A percentile compares a stretch with the other conserved stretches of the same genome.
phyloP scores from a whole-genome alignment of 2,329 filamentous ascomycete species.

The Claviceps sp. region DNA sequence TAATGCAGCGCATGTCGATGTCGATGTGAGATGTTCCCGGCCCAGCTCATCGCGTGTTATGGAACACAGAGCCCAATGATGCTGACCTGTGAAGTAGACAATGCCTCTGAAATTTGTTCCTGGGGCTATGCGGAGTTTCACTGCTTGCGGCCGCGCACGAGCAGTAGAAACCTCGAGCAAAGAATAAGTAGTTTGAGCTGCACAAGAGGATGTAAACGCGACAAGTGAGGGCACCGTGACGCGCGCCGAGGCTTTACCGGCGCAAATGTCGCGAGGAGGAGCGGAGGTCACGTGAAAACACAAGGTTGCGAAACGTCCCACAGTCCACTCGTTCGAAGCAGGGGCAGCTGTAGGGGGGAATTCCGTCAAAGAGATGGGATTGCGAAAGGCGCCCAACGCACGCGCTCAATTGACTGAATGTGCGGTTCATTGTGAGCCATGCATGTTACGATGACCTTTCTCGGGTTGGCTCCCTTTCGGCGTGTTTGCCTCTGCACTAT shows the following conservation, averaged over 20 bases:
- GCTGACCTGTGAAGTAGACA: background rate
- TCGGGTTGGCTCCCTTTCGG: no score
- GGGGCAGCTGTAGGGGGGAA: background rate
- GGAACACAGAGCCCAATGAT: background rate
- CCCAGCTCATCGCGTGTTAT: conserved; percentile 1
- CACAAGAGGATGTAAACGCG: conserved; percentile 1
- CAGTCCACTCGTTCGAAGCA: background rate
- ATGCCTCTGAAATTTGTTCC: background rate
- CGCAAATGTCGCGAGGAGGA: conserved; percentile 11
- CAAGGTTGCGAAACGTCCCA: background rate
- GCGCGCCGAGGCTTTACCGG: conserved; percentile 24
- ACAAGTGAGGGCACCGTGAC: conserved; percentile 12
- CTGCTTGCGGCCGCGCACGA: background rate
- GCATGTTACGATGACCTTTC: no score
- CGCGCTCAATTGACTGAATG: no score
- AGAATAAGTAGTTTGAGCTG: background rate
- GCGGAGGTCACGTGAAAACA: conserved; percentile 2
- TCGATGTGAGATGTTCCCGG: conserved; percentile 4
- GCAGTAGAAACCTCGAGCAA: background rate
- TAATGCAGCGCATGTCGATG: conserved; percentile 16
- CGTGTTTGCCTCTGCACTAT: no score
- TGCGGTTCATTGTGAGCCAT: no score
- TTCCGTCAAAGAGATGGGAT: no score
- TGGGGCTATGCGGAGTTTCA: background rate
- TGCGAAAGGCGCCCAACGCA: no score